Evolutionary conservation across 176 grass and related monocot species (phyloP).

Genomic region (Paspalum vaginatum): DNA sequence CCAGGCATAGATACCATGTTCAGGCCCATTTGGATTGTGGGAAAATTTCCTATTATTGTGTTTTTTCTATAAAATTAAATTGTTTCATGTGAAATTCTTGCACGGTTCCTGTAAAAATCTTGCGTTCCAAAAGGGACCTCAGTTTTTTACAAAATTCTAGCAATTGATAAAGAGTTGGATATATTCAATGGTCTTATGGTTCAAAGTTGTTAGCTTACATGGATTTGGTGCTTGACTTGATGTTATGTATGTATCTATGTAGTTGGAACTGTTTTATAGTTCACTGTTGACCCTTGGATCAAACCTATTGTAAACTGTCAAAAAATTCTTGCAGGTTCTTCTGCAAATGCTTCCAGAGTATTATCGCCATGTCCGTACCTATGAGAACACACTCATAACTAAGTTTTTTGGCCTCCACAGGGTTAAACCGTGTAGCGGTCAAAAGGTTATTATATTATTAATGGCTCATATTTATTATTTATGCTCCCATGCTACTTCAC

Average conservation of each 20-base stretch:
- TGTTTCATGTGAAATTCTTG: too few species aligned
- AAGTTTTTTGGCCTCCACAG: slow-evolving; percentile 99
- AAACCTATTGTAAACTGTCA: slow-evolving; percentile 1
- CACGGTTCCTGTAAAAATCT: too few species aligned
- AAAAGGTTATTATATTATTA: slow-evolving; percentile 66
- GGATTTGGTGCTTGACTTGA: background rate
- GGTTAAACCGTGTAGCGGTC: slow-evolving; percentile 86
- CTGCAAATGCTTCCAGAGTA: slow-evolving; percentile 93
- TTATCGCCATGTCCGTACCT: slow-evolving; percentile 81
- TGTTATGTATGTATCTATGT: background rate
- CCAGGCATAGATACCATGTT: background rate
- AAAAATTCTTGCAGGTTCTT: slow-evolving; percentile 66
- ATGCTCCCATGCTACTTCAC: background rate
- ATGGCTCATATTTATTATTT: background rate
- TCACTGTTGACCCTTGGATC: background rate
- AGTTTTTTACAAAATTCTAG: background rate
- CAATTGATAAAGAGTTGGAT: background rate
- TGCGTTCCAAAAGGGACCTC: too few species aligned
- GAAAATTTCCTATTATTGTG: too few species aligned
- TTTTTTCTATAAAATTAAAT: too few species aligned
- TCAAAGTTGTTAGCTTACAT: background rate
- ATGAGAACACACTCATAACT: slow-evolving; percentile 99
- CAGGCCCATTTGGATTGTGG: too few species aligned
- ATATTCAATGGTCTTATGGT: background rate
- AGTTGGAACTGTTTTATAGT: background rate